Evolutionary conservation across 1,139 yeast genomes (phyloP).

Genomic region (Nadsonia starkeyi-henricii): DNA sequence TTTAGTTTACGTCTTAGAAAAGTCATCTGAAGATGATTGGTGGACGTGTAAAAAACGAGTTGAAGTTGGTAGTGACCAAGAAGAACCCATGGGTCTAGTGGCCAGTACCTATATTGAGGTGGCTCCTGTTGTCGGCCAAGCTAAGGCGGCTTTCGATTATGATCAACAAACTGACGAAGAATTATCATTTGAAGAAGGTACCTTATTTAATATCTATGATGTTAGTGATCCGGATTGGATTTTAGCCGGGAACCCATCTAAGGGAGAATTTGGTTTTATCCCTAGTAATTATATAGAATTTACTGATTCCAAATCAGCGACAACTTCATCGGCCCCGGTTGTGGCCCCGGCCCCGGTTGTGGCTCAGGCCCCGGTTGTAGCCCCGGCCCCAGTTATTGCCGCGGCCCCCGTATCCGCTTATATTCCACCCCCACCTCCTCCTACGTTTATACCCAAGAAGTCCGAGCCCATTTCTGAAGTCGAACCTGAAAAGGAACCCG

Average conservation of each 20-base stretch:
- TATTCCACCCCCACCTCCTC: not conserved
- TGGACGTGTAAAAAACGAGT: conserved; percentile 94
- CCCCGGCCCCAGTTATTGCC: no score
- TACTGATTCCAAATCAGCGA: conserved; percentile 9
- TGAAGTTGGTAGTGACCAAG: conserved; percentile 76
- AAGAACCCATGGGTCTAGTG: conserved; percentile 52
- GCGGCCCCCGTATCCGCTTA: not conserved
- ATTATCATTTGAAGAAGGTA: conserved; percentile 64
- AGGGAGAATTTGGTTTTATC: conserved; percentile 61
- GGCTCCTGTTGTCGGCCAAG: conserved; percentile 36
- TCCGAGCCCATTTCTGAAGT: not conserved
- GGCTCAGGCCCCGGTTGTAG: not conserved
- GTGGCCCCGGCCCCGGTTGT: not conserved
- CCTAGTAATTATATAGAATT: conserved; percentile 79
- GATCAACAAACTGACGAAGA: conserved; percentile 92
- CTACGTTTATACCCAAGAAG: not conserved
- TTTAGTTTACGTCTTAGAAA: conserved; percentile 68
- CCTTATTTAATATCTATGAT: conserved; percentile 62
- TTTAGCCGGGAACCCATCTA: conserved; percentile 36
- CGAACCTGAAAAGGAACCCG: not conserved
- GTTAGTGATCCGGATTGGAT: conserved; percentile 88
- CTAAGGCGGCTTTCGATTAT: conserved; percentile 72
- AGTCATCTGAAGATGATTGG: conserved; percentile 90
- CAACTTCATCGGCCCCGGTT: not conserved
- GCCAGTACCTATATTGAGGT: conserved; percentile 82